phyloP scores from a whole-genome alignment of 257 asterid species.

The Lycium barbarum region DNA sequence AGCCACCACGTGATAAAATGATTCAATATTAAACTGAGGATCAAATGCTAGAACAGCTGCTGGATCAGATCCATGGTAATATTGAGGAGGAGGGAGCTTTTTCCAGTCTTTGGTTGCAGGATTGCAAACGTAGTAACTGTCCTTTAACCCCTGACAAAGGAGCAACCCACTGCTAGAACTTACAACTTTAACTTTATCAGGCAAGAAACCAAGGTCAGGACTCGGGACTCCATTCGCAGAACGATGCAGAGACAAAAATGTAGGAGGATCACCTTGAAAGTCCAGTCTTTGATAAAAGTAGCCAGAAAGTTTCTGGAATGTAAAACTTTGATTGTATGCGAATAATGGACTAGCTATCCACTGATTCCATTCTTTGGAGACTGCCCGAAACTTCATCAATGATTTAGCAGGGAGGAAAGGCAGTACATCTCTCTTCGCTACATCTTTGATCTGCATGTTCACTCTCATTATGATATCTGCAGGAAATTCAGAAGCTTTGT shows the following conservation, averaged over 20 bases:
- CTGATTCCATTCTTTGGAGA: constrained; percentile 56
- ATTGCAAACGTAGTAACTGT: constrained; percentile 50
- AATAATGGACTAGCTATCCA: constrained; percentile 51
- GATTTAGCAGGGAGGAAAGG: constrained; percentile 65
- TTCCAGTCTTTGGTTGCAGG: constrained; percentile 49
- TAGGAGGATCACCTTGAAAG: background rate
- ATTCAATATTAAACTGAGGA: constrained; percentile 41
- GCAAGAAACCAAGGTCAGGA: constrained; percentile 40
- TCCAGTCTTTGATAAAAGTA: constrained; percentile 36
- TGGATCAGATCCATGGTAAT: constrained; percentile 39
- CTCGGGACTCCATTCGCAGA: constrained; percentile 49
- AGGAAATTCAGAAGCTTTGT: background rate
- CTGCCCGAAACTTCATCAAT: constrained; percentile 42
- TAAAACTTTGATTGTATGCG: constrained; percentile 48
- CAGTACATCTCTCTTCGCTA: constrained; percentile 41
- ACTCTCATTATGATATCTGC: constrained; percentile 8
- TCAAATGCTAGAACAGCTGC: constrained; percentile 55
- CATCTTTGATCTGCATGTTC: constrained; percentile 38
- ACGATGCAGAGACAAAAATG: constrained; percentile 36
- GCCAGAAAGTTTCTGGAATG: constrained; percentile 50
- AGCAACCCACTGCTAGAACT: constrained; percentile 54
- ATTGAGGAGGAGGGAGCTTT: constrained; percentile 41
- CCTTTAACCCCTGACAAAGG: constrained; percentile 37
- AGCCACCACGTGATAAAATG: constrained; percentile 41
- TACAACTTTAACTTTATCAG: constrained; percentile 23